A percentile compares a stretch with the other conserved stretches of the same genome.
phyloP scores from a whole-genome alignment of 2,329 filamentous ascomycete species.

The Monilinia vaccinii-corymbosi region DNA sequence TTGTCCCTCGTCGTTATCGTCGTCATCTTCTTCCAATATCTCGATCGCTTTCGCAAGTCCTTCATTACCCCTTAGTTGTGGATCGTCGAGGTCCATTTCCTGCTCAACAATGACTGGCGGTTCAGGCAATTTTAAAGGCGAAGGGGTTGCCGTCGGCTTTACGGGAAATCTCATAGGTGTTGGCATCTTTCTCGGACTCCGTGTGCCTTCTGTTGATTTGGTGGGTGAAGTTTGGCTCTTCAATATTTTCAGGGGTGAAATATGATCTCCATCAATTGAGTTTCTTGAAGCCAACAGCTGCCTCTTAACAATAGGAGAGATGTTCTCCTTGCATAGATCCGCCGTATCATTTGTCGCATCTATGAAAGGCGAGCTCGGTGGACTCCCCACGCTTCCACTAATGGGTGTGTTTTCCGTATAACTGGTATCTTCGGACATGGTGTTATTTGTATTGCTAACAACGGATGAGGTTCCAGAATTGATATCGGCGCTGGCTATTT shows the following conservation, averaged over 20 bases:
- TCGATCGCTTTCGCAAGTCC: slow-evolving; percentile 50
- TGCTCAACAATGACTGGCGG: slow-evolving; percentile 17
- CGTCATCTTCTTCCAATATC: slow-evolving; percentile 47
- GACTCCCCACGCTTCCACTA: slow-evolving; percentile 20
- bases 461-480: slow-evolving; percentile 14
- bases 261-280: slow-evolving; percentile 21
- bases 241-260: slow-evolving; percentile 25
- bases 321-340: slow-evolving; percentile 21
- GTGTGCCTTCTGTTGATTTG: slow-evolving; percentile 15
- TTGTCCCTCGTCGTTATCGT: slow-evolving; percentile 22
- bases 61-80: slow-evolving; percentile 43
- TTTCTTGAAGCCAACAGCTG: slow-evolving; percentile 19
- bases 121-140: slow-evolving; percentile 28
- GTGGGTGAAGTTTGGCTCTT: slow-evolving; percentile 24
- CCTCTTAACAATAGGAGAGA: slow-evolving; percentile 24
- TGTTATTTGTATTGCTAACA: slow-evolving; percentile 13
- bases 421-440: slow-evolving; percentile 21
- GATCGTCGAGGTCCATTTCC: slow-evolving; percentile 36
- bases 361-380: slow-evolving; percentile 27
- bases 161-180: slow-evolving; percentile 52
- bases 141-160: slow-evolving; percentile 34
- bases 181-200: slow-evolving; percentile 40
- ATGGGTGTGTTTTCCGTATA: slow-evolving; percentile 19
- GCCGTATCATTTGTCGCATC: slow-evolving; percentile 15
- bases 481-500: background rate